These are phyloP conservation scores for Neurospora sp. DNA, from an alignment of 495 filamentous ascomycete genomes.

Conservation along the genomic window DNA sequence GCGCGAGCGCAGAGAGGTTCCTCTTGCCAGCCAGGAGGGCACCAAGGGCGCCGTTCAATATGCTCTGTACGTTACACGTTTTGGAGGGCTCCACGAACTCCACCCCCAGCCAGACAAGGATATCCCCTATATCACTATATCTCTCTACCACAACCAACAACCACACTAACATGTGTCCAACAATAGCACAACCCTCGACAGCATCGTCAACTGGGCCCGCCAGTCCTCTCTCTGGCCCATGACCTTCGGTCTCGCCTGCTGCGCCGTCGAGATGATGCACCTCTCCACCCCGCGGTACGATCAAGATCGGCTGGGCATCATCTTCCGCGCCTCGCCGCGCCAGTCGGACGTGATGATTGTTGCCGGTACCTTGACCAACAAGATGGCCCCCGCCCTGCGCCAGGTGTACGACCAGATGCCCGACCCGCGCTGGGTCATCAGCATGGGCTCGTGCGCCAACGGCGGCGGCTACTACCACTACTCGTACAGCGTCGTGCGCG, in stretches of 20 bases:
- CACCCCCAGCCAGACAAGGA: background rate
- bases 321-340: constrained; percentile 90
- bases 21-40: constrained; percentile 79
- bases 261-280: constrained; percentile 98
- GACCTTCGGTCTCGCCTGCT: constrained; percentile 96
- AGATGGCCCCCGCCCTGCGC: constrained; percentile 90
- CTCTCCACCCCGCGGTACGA: constrained; percentile 92
- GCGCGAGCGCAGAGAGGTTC: constrained; percentile 57
- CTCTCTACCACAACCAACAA: background rate
- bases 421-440: constrained; percentile 85
- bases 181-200: constrained; percentile 75
- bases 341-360: constrained; percentile 99
- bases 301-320: constrained; percentile 91
- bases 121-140: background rate
- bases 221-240: constrained; percentile 94
- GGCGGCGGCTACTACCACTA: constrained; percentile 94
- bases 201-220: constrained; percentile 88
- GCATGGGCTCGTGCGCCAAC: constrained; percentile 87
- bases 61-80: constrained; percentile 61
- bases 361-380: constrained; percentile 90
- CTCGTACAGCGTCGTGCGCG: constrained; percentile 77
- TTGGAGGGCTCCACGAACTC: background rate
- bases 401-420: constrained; percentile 99
- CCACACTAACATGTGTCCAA: constrained; percentile 5
- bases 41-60: constrained; percentile 96